Percentiles rank a stretch among this genome's conserved stretches.
These are phyloP conservation scores for Xylaria longipes DNA, from an alignment of 495 filamentous ascomycete genomes.

Conservation along the genomic window DNA sequence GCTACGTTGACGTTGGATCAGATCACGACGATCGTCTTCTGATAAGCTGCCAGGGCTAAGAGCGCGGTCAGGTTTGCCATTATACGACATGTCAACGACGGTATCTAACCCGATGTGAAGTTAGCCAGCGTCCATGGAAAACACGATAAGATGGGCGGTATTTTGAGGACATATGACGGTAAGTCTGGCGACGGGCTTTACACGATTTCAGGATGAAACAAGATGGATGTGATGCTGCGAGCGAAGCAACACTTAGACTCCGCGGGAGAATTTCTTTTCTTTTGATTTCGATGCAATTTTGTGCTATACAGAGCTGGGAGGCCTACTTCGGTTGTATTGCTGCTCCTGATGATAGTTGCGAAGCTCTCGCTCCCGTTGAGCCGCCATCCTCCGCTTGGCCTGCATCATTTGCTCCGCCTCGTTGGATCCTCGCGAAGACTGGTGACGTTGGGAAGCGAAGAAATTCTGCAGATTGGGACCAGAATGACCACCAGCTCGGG, in stretches of 20 bases:
- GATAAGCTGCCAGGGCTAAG: conserved; percentile 88
- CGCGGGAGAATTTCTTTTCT: conserved; percentile 46
- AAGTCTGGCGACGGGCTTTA: conserved; percentile 33
- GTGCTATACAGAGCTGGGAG: conserved; percentile 67
- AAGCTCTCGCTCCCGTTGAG: conserved; percentile 97
- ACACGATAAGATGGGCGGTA: conserved; percentile 26
- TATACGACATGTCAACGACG: conserved; percentile 78
- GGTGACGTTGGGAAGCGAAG: conserved; percentile 92
- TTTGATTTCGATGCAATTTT: conserved; percentile 61
- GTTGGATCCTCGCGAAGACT: conserved; percentile 79
- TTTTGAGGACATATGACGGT: conserved; percentile 39
- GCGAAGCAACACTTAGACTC: conserved; percentile 49
- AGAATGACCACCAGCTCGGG: conserved; percentile 73
- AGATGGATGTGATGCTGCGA: conserved; percentile 39
- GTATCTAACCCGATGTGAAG: conserved; percentile 67
- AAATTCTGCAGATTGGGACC: conserved; percentile 87
- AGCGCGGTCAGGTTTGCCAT: conserved; percentile 84
- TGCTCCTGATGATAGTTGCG: conserved; percentile 99
- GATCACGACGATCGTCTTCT: conserved; percentile 94
- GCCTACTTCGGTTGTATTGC: conserved; percentile 98
- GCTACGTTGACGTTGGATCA: conserved; percentile 93
- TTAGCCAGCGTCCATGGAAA: conserved; percentile 42
- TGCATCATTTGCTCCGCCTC: conserved; percentile 99
- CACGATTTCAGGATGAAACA: conserved; percentile 36
- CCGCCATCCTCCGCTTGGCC: conserved; percentile 97